A percentile compares a stretch with the other conserved stretches of the same genome.
Conservation (phyloP, 768 basidiomycete genomes). For the Boletus tylopilopsis region DNA sequence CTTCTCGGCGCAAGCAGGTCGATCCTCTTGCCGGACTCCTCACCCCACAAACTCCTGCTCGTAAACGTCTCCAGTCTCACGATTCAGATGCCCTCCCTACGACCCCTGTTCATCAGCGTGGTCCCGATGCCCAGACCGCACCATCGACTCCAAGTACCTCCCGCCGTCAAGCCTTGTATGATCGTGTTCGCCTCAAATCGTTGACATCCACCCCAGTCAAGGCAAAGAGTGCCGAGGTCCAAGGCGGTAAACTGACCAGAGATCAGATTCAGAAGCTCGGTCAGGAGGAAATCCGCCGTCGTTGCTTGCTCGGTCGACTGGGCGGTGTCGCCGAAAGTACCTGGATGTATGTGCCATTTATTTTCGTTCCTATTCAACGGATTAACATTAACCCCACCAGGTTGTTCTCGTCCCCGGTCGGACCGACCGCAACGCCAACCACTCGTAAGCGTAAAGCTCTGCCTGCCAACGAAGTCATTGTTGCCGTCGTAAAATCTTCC, state of each 20-base stretch:
- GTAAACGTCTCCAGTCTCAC: constrained; percentile 44
- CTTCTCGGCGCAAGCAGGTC: constrained; percentile 39
- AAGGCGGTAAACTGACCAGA: constrained; percentile 49
- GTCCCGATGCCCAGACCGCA: constrained; percentile 49
- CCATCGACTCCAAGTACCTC: constrained; percentile 71
- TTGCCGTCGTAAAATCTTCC: constrained; percentile 75
- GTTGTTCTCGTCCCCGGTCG: constrained; percentile 67
- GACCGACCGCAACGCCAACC: constrained; percentile 49
- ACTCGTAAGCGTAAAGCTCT: constrained; percentile 69
- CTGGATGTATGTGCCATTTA: constrained; percentile 62
- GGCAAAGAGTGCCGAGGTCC: constrained; percentile 36
- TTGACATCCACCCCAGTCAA: constrained; percentile 67
- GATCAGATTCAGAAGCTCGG: constrained; percentile 68
- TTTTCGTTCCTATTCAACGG: not conserved
- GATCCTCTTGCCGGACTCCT: constrained; percentile 35
- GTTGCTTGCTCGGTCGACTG: constrained; percentile 74
- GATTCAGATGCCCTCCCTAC: constrained; percentile 44
- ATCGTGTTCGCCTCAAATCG: constrained; percentile 73
- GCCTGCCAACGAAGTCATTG: constrained; percentile 60
- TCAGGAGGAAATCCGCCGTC: constrained; percentile 74
- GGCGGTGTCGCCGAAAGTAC: constrained; percentile 81
- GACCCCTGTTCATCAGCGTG: constrained; percentile 65
- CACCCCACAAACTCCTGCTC: constrained; percentile 36
- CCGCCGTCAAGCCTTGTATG: constrained; percentile 75
- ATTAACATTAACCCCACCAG: constrained; percentile 22